These are phyloP conservation scores for Fomitopsis schrenkii DNA, from an alignment of 1,284 basidiomycete genomes.

Conservation along the genomic window DNA sequence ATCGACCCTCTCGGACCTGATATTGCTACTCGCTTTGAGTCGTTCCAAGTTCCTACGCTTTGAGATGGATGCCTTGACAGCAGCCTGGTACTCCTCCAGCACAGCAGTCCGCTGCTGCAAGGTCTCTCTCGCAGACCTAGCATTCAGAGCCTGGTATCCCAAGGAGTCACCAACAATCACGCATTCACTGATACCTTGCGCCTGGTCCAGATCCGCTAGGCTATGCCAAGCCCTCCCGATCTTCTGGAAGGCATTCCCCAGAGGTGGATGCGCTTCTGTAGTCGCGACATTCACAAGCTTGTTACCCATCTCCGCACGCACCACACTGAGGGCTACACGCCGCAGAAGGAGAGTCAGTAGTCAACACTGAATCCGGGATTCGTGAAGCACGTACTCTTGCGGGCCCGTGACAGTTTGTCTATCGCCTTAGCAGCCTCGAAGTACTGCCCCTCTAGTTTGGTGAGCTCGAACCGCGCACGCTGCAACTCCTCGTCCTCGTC, in stretches of 20 bases:
- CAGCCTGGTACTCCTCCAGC: conserved; percentile 87
- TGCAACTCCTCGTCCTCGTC: conserved; percentile 86
- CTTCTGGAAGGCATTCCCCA: conserved; percentile 79
- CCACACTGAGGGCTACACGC: conserved; percentile 61
- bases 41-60: conserved; percentile 89
- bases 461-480: conserved; percentile 84
- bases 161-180: conserved; percentile 89
- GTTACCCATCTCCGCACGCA: conserved; percentile 84
- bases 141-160: conserved; percentile 91
- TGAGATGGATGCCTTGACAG: conserved; percentile 87
- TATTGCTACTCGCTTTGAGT: conserved; percentile 84
- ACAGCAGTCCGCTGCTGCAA: conserved; percentile 82
- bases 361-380: background rate
- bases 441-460: conserved; percentile 85
- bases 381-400: conserved; percentile 55
- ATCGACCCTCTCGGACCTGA: conserved; percentile 83
- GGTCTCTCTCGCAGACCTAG: conserved; percentile 92
- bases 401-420: conserved; percentile 75
- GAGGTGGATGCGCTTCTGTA: conserved; percentile 78
- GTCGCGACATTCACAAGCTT: conserved; percentile 86
- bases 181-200: conserved; percentile 86
- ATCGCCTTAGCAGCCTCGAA: conserved; percentile 86
- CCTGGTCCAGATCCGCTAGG: conserved; percentile 79
- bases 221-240: conserved; percentile 84
- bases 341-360: background rate